Evolutionary conservation across 352 stramenopile species (phyloP).

Genomic region (Globisporangium parvum): DNA sequence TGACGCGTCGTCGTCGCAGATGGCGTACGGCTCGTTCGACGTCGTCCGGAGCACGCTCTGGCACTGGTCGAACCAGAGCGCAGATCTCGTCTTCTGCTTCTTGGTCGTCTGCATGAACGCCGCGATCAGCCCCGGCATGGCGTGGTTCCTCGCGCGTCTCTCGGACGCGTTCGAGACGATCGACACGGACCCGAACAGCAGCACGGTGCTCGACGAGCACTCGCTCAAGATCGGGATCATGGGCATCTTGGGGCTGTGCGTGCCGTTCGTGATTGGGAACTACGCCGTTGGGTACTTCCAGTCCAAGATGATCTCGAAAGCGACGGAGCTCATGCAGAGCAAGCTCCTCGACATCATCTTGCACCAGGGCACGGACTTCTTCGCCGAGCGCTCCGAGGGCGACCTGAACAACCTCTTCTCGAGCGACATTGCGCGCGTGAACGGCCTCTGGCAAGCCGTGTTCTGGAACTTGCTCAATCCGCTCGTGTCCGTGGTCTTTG

Average conservation of each 20-base stretch:
- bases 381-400: constrained; percentile 77
- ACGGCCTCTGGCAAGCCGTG: constrained; percentile 79
- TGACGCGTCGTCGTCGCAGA: constrained; percentile 65
- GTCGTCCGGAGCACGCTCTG: constrained; percentile 73
- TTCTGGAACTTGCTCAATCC: constrained; percentile 88
- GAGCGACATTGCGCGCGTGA: constrained; percentile 81
- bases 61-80: constrained; percentile 84
- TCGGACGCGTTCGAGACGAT: constrained; percentile 61
- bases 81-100: constrained; percentile 65
- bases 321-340: constrained; percentile 70
- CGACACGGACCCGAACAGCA: constrained; percentile 18
- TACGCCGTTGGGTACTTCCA: constrained; percentile 87
- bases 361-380: constrained; percentile 74
- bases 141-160: constrained; percentile 67
- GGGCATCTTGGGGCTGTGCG: constrained; percentile 63
- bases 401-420: constrained; percentile 88
- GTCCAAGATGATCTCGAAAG: constrained; percentile 89
- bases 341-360: constrained; percentile 76
- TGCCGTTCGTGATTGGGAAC: constrained; percentile 84
- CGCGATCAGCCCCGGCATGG: constrained; percentile 70
- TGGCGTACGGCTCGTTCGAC: constrained; percentile 70
- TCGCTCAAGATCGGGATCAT: constrained; percentile 69
- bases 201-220: constrained; percentile 26
- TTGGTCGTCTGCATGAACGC: constrained; percentile 82
- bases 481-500: constrained; percentile 69